Conservation (phyloP, 495 filamentous ascomycete genomes). For the Trichoderma asperelloides region DNA sequence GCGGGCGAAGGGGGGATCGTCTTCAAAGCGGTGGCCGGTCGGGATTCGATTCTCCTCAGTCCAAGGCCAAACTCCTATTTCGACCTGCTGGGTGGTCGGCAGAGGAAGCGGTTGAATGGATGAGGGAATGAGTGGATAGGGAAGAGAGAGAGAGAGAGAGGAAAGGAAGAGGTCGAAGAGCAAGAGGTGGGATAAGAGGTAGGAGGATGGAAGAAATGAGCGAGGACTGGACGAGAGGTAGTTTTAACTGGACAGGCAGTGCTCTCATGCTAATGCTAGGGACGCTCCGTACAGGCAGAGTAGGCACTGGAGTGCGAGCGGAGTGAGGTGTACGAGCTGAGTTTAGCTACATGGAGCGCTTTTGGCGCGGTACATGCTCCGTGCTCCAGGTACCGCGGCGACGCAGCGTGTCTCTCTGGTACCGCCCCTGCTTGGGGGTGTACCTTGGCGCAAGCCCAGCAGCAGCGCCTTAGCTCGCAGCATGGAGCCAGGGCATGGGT, state of each 20-base stretch:
- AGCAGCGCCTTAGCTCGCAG: not conserved
- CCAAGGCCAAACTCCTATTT: slow-evolving; percentile 15
- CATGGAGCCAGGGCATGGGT: not conserved
- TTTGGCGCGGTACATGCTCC: slow-evolving; percentile 1
- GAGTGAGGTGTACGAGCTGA: slow-evolving; percentile 11
- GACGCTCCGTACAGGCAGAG: slow-evolving; percentile 15
- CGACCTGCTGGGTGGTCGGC: slow-evolving; percentile 23
- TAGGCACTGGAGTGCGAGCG: slow-evolving; percentile 16
- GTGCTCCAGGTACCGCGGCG: not conserved
- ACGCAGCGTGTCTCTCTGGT: not conserved
- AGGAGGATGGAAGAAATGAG: slow-evolving; percentile 47
- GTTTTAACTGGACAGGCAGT: slow-evolving; percentile 37
- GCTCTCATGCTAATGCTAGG: not conserved
- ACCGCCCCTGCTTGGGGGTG: not conserved
- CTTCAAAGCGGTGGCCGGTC: slow-evolving; percentile 22
- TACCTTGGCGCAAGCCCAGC: not conserved
- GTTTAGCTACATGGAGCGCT: slow-evolving; percentile 5
- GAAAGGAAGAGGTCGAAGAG: slow-evolving; percentile 27
- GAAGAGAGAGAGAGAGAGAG: slow-evolving; percentile 40
- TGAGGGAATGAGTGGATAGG: slow-evolving; percentile 47
- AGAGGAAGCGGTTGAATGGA: slow-evolving; percentile 35
- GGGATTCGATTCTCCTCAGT: slow-evolving; percentile 19
- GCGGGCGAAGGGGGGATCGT: slow-evolving; percentile 9
- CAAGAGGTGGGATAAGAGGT: slow-evolving; percentile 47
- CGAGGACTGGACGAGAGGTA: slow-evolving; percentile 43